Evolutionary conservation across 2,329 filamentous ascomycete species (phyloP).

Genomic region (Diaporthe longicolla): DNA sequence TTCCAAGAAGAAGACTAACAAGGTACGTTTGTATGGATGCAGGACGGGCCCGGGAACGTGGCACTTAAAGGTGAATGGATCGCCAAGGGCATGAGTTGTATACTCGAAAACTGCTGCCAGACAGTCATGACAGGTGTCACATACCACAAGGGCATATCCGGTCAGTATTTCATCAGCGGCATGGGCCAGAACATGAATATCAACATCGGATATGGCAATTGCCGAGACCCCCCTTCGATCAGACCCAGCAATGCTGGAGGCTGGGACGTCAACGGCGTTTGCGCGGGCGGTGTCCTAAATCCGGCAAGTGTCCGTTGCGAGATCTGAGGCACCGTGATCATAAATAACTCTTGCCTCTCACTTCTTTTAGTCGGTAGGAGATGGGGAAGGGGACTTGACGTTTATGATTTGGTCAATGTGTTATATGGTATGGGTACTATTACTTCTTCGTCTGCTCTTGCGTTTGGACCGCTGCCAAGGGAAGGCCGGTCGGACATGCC

Average conservation of each 20-base stretch:
- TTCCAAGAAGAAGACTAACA: neutral
- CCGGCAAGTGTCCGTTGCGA: neutral
- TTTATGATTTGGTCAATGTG: too few species aligned
- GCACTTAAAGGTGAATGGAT: constrained; percentile 15
- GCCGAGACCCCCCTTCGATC: neutral
- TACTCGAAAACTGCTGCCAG: constrained; percentile 37
- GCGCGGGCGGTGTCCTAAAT: constrained; percentile 24
- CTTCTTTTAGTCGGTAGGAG: neutral
- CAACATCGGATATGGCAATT: constrained; percentile 34
- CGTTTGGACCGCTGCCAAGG: neutral
- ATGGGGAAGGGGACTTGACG: neutral
- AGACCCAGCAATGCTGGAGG: constrained; percentile 12
- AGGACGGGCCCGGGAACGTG: constrained; percentile 13
- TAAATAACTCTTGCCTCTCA: neutral
- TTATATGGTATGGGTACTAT: too few species aligned
- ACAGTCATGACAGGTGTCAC: neutral
- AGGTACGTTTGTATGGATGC: neutral
- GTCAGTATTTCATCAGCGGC: constrained; percentile 35
- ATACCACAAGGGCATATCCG: constrained; percentile 25
- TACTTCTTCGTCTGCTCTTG: neutral
- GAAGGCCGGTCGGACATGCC: neutral
- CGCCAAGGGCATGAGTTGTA: constrained; percentile 6
- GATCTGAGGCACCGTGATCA: neutral
- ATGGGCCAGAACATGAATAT: constrained; percentile 21
- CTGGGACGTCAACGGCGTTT: constrained; percentile 31